Evolutionary conservation across 2,329 filamentous ascomycete species (phyloP).

Genomic region (Arthrobotrys entomopaga): DNA sequence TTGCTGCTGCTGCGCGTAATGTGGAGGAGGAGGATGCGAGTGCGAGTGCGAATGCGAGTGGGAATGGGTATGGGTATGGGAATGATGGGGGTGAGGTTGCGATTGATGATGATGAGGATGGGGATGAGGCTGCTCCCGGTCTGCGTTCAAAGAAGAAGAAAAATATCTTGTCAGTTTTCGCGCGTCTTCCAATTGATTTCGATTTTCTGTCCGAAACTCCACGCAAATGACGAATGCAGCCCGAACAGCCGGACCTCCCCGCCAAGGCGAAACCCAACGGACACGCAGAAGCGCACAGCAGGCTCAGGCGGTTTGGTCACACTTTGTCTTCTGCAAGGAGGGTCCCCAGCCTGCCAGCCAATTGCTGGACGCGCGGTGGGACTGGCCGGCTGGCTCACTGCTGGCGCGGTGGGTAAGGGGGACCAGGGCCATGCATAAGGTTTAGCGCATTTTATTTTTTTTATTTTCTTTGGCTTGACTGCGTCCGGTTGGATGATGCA

Average conservation of each 20-base stretch:
- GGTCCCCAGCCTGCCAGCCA: not conserved
- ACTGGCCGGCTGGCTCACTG: too few species aligned
- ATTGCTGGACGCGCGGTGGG: slow-evolving; percentile 11
- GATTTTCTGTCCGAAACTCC: slow-evolving; percentile 5
- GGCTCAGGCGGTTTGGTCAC: slow-evolving; percentile 34
- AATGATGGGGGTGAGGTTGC: not conserved
- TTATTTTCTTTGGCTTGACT: slow-evolving; percentile 50
- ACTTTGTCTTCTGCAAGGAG: slow-evolving; percentile 23
- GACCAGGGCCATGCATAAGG: slow-evolving; percentile 54
- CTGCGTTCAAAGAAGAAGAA: slow-evolving; percentile 30
- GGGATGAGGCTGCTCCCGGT: slow-evolving; percentile 13
- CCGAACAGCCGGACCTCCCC: slow-evolving; percentile 47
- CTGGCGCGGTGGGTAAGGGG: slow-evolving; percentile 21
- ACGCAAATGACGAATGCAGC: slow-evolving; percentile 52
- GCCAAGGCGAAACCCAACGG: slow-evolving; percentile 40
- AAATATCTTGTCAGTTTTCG: slow-evolving; percentile 35
- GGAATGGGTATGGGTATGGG: slow-evolving; percentile 4
- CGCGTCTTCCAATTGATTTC: slow-evolving; percentile 26
- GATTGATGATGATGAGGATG: slow-evolving; percentile 9
- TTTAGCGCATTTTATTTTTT: slow-evolving; percentile 38
- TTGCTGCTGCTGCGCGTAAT: slow-evolving; percentile 39
- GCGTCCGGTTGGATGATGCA: slow-evolving; percentile 56
- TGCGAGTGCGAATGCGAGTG: slow-evolving; percentile 11
- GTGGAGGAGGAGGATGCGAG: slow-evolving; percentile 28
- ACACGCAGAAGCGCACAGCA: slow-evolving; percentile 41